Conservation (phyloP, 805 yeast species). For the Dipodascus geniculatus region DNA sequence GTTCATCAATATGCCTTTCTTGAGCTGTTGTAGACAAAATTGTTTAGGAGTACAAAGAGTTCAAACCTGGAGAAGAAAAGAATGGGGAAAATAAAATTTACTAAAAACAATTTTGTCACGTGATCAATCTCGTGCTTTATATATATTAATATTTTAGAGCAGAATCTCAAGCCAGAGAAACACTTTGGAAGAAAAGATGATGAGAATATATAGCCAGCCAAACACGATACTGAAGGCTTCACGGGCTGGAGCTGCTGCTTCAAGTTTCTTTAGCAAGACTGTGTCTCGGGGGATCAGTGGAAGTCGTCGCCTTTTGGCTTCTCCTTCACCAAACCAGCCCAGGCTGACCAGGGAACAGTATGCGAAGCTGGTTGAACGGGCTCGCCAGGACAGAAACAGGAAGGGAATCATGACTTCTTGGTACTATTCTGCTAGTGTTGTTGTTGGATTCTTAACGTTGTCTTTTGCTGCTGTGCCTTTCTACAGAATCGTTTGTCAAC, state of each 20-base stretch:
- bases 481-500: constrained; percentile 80
- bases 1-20: neutral
- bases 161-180: no score
- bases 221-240: no score
- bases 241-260: no score
- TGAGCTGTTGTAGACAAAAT: neutral
- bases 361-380: neutral
- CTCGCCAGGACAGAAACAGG: neutral
- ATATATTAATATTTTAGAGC: no score
- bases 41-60: no score
- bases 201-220: no score
- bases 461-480: constrained; percentile 89
- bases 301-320: neutral
- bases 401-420: neutral
- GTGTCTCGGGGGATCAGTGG: neutral
- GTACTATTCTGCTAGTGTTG: constrained; percentile 25
- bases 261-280: neutral
- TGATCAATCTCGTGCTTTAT: no score
- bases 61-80: neutral
- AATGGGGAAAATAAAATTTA: neutral
- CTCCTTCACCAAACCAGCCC: neutral
- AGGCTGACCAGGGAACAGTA: neutral
- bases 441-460: constrained; percentile 58
- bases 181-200: no score
- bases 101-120: neutral